Base-by-base conservation (phyloP, 192 early-diverging fungal genomes). In the Chytriomyces sp. region DNA sequence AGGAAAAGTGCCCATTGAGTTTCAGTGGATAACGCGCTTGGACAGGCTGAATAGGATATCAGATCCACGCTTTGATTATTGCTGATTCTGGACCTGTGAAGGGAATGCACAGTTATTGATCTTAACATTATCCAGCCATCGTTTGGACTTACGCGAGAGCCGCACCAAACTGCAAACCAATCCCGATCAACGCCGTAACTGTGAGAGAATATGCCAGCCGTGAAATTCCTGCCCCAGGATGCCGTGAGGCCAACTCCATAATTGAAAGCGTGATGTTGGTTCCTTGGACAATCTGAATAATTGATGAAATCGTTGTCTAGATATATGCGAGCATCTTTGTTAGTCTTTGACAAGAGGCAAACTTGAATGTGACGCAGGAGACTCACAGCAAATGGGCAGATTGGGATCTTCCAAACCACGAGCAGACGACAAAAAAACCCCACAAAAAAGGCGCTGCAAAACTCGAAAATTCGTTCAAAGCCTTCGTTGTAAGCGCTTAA, bases 131-230 rank as follows among this genome's bases (percentile, higher is more conserved):
- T 24, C 10, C 63, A 64, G n/a, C 16, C 53, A 57, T 57, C 13
- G 20, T 5, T 64, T 64, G 35, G 13, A 24, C 28, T 11, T 26
- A 35, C 18, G 82, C 50, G n/a, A 81, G 6, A 0, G 68, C 77
- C 11, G 80, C 63, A 9, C 82, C 82, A 62, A 83, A 76, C 47
- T 76, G 67, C 7, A 83, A 71, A 11, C 82, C 82, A 61, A 81
- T 81, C 23, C 82, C 82, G 62, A 83, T 83, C 60, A 83, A 45
- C 1, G 75, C 82, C 9, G 82, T 80, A 61, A 83, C 75, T 0
- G 72, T 72, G 43, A 83, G 13, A 18, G 78, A 79, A 62, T 78
- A 80, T 3, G 73, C 78, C 5, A 83, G 72, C 44, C 82, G 53
- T 7, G 79, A 64, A 16, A 77, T 67, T 9, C 82, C 82, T 61